Evolutionary conservation across 2,329 filamentous ascomycete species (phyloP).

Genomic region (Colletotrichum zoysiae): DNA sequence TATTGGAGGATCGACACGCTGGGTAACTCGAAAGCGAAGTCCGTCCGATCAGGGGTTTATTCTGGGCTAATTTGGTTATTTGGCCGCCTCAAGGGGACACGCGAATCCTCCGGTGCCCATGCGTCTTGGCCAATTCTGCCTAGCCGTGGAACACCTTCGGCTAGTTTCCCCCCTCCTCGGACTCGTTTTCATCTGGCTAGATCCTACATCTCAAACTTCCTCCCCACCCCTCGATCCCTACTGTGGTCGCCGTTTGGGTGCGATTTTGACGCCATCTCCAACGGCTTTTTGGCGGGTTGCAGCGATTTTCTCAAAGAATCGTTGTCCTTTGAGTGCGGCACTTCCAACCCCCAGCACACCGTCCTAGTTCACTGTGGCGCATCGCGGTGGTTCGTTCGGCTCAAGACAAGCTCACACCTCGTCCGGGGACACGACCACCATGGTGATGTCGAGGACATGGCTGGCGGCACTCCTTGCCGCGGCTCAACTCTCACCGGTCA

Average conservation of each 20-base stretch:
- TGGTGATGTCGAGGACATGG: conserved; percentile 21
- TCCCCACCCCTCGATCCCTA: background rate
- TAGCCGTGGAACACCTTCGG: background rate
- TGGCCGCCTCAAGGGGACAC: conserved; percentile 15
- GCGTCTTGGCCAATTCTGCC: conserved; percentile 19
- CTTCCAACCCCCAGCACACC: background rate
- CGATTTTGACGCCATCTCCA: conserved; percentile 1
- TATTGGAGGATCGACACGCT: conserved; percentile 18
- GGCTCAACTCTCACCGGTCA: conserved; percentile 17
- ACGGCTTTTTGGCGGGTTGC: background rate
- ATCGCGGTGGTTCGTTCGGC: background rate
- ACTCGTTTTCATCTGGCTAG: conserved; percentile 1
- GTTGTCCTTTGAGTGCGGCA: no score
- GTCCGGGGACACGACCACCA: background rate
- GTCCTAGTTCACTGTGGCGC: background rate
- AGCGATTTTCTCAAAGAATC: background rate
- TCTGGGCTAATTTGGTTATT: conserved; percentile 2
- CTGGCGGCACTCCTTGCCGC: conserved; percentile 24
- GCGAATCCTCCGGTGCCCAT: conserved; percentile 5
- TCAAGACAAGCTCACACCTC: background rate
- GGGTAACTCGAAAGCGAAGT: conserved; percentile 15
- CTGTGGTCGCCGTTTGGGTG: conserved; percentile 13
- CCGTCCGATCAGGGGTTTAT: conserved; percentile 14
- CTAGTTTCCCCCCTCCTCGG: background rate
- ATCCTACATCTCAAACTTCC: background rate